A percentile compares a stretch with the other conserved stretches of the same genome.
These are phyloP conservation scores for Ophiostoma tasmaniense DNA, from an alignment of 2,329 filamentous ascomycete genomes.

Conservation along the genomic window DNA sequence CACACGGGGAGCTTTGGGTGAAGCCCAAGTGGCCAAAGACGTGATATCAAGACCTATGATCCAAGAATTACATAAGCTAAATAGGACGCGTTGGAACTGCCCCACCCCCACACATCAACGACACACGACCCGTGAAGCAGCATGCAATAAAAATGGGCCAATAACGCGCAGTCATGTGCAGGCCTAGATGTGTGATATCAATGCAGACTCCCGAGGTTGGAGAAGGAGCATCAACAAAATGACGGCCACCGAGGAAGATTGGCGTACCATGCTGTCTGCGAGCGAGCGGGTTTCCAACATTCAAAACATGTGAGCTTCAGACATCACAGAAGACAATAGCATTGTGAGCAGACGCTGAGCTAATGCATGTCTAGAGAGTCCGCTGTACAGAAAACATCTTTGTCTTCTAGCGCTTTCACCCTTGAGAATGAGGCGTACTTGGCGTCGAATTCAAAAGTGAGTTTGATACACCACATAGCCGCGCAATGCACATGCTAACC, in stretches of 20 bases:
- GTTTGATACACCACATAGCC: constrained; percentile 20
- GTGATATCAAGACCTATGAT: neutral
- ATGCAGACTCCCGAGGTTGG: neutral
- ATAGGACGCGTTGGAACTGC: too few species aligned
- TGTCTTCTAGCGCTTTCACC: constrained; percentile 45
- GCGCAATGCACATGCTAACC: constrained; percentile 19
- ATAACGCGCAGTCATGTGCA: neutral
- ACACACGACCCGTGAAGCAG: neutral
- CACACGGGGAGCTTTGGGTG: too few species aligned
- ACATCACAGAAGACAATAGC: too few species aligned
- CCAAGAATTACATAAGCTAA: neutral
- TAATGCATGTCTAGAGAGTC: neutral
- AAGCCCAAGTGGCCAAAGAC: neutral
- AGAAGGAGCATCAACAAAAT: neutral
- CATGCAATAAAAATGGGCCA: neutral
- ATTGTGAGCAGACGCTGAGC: neutral
- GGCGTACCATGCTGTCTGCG: neutral
- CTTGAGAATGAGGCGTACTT: constrained; percentile 59
- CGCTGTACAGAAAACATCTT: neutral
- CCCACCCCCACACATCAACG: neutral
- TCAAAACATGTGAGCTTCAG: constrained; percentile 1
- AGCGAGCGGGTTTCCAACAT: constrained; percentile 3
- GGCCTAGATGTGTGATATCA: neutral
- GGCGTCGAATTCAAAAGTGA: constrained; percentile 49
- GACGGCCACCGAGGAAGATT: neutral